Percentiles rank a stretch among this genome's conserved stretches.
Evolutionary conservation across 768 basidiomycete species (phyloP).

Genomic region (Clitopilus passeckerianus): DNA sequence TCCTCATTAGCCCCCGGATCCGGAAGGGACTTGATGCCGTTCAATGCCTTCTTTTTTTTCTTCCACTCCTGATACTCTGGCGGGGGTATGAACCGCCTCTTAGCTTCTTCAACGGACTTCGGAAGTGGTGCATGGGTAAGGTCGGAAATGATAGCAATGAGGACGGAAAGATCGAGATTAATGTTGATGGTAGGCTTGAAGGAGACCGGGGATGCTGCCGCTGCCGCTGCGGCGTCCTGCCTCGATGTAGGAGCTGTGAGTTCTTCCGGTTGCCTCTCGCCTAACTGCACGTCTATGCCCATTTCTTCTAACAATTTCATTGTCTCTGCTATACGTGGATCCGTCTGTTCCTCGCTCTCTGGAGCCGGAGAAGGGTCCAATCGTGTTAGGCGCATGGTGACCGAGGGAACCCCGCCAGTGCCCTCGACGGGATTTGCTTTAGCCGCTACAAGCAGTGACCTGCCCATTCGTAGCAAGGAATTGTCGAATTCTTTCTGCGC

Average conservation of each 20-base stretch:
- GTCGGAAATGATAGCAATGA: slow-evolving; percentile 82
- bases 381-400: slow-evolving; percentile 69
- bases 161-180: slow-evolving; percentile 79
- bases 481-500: slow-evolving; percentile 60
- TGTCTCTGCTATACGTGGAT: slow-evolving; percentile 59
- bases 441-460: slow-evolving; percentile 62
- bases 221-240: slow-evolving; percentile 6
- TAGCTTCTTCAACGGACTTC: slow-evolving; percentile 46
- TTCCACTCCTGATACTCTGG: slow-evolving; percentile 61
- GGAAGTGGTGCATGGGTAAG: slow-evolving; percentile 74
- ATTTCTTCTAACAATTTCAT: slow-evolving; percentile 49
- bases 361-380: slow-evolving; percentile 39
- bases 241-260: slow-evolving; percentile 10
- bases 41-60: slow-evolving; percentile 22
- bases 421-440: slow-evolving; percentile 46
- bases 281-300: slow-evolving; percentile 65
- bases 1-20: slow-evolving; percentile 4
- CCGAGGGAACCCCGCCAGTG: slow-evolving; percentile 30
- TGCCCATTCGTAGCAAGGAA: slow-evolving; percentile 67
- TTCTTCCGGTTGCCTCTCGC: slow-evolving; percentile 38
- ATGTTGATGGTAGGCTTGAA: slow-evolving; percentile 52
- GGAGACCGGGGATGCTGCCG: slow-evolving; percentile 6
- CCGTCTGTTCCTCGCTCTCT: slow-evolving; percentile 23
- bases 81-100: slow-evolving; percentile 58
- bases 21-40: slow-evolving; percentile 11